Conservation (phyloP, 495 filamentous ascomycete genomes). For the Annulohypoxylon stygium region DNA sequence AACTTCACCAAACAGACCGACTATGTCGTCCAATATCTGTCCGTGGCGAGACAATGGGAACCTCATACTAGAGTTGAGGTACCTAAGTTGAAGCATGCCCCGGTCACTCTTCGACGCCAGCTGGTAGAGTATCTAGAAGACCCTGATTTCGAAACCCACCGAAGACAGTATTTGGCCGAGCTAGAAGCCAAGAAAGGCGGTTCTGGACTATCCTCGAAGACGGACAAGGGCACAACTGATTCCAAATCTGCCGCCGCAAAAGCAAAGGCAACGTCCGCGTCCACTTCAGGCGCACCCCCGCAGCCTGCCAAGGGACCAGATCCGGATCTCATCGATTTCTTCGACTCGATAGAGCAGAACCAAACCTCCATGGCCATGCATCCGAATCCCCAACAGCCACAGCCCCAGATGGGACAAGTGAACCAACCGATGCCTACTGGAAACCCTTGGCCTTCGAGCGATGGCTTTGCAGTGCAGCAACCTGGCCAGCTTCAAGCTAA, state of each 20-base stretch:
- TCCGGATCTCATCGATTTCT: constrained; percentile 95
- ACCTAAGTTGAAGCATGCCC: constrained; percentile 97
- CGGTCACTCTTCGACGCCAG: constrained; percentile 86
- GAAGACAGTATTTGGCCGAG: constrained; percentile 88
- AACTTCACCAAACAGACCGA: constrained; percentile 94
- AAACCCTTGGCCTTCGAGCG: constrained; percentile 58
- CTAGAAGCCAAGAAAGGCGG: constrained; percentile 80
- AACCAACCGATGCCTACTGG: constrained; percentile 55
- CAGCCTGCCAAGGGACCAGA: constrained; percentile 71
- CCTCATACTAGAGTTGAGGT: constrained; percentile 92
- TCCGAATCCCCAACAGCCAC: constrained; percentile 44
- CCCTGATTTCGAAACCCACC: constrained; percentile 93
- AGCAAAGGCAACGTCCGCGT: constrained; percentile 44
- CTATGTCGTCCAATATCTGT: constrained; percentile 89
- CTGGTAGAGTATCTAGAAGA: constrained; percentile 97
- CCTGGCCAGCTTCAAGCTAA: constrained; percentile 61
- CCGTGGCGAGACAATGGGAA: constrained; percentile 88
- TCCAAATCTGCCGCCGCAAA: constrained; percentile 57
- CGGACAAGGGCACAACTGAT: constrained; percentile 52
- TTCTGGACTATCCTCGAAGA: constrained; percentile 51
- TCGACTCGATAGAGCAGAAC: constrained; percentile 95
- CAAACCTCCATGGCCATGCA: constrained; percentile 76
- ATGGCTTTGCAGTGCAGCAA: constrained; percentile 55
- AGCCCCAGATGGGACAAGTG: constrained; percentile 38
- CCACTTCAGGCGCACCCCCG: constrained; percentile 36